These are phyloP conservation scores for Phytopythium chamaehyphon DNA, from an alignment of 352 stramenopile species.

Conservation along the genomic window DNA sequence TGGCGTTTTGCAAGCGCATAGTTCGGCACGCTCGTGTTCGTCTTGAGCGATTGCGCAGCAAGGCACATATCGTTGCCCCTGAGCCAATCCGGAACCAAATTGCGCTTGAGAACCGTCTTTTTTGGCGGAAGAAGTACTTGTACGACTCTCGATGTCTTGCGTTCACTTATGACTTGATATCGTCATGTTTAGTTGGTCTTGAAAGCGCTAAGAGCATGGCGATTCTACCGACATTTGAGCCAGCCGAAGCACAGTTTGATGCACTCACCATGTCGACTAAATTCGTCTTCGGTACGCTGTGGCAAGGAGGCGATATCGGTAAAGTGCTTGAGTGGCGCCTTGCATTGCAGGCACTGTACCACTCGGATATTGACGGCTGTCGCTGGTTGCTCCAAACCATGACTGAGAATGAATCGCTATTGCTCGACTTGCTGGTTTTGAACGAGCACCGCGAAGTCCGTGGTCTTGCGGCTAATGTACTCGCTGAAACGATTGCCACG, in stretches of 20 bases:
- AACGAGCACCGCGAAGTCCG: slow-evolving; percentile 66
- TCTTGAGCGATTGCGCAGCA: slow-evolving; percentile 40
- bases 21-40: slow-evolving; percentile 22
- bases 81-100: slow-evolving; percentile 75
- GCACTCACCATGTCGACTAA: slow-evolving; percentile 77
- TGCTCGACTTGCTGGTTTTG: slow-evolving; percentile 71
- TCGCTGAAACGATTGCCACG: slow-evolving; percentile 66
- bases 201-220: slow-evolving; percentile 35
- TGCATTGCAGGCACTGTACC: slow-evolving; percentile 65
- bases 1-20: slow-evolving; percentile 38
- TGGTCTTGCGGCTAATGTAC: slow-evolving; percentile 62
- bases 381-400: slow-evolving; percentile 72
- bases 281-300: slow-evolving; percentile 86
- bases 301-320: slow-evolving; percentile 70
- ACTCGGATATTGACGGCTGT: slow-evolving; percentile 59
- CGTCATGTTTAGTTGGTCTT: slow-evolving; percentile 43
- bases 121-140: slow-evolving; percentile 85
- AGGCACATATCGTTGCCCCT: slow-evolving; percentile 53
- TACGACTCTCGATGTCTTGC: slow-evolving; percentile 66
- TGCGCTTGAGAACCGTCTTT: slow-evolving; percentile 77
- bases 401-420: slow-evolving; percentile 50
- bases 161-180: slow-evolving; percentile 81
- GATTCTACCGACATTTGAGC: slow-evolving; percentile 50
- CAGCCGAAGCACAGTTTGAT: slow-evolving; percentile 58
- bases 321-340: slow-evolving; percentile 75